phyloP scores from a whole-genome alignment of 129 eudicot species.

The Lactuca saligna region DNA sequence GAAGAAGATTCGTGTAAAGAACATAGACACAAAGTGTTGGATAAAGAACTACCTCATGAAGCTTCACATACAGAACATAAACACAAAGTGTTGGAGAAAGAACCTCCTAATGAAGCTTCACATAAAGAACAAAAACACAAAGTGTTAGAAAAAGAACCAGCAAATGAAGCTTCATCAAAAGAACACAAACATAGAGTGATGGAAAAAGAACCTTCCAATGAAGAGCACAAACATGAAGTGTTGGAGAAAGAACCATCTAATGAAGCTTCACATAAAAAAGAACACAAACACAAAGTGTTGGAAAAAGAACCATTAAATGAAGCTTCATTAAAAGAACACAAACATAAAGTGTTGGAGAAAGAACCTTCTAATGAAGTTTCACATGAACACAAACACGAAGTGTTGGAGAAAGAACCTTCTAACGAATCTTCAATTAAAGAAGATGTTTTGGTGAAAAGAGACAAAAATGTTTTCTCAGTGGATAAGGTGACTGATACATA shows the following conservation, averaged over 20 bases:
- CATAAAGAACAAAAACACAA: slow-evolving; percentile 1
- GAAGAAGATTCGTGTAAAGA: background rate
- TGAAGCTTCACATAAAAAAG: slow-evolving; percentile 11
- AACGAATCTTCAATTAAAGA: slow-evolving; percentile 16
- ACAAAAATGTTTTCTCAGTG: slow-evolving; percentile 35
- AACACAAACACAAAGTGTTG: slow-evolving; percentile 1
- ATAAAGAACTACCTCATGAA: slow-evolving; percentile 25
- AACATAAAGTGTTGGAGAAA: background rate
- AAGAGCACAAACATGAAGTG: slow-evolving; percentile 32
- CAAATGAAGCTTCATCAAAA: background rate
- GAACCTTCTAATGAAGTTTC: slow-evolving; percentile 24
- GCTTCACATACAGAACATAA: slow-evolving; percentile 9
- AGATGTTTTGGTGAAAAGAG: slow-evolving; percentile 35
- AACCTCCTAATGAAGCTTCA: slow-evolving; percentile 25
- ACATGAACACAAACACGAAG: slow-evolving; percentile 29
- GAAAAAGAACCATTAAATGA: slow-evolving; percentile 14
- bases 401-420: slow-evolving; percentile 31
- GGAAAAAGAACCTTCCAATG: slow-evolving; percentile 26
- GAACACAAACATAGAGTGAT: background rate
- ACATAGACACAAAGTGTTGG: background rate
- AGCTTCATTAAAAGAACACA: background rate
- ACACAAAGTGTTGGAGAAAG: slow-evolving; percentile 41
- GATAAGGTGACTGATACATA: slow-evolving; percentile 30
- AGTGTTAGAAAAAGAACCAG: slow-evolving; percentile 7
- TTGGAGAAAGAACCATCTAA: slow-evolving; percentile 38